Evolutionary conservation across 2,329 filamentous ascomycete species (phyloP).

Genomic region (Alternaria viburni): DNA sequence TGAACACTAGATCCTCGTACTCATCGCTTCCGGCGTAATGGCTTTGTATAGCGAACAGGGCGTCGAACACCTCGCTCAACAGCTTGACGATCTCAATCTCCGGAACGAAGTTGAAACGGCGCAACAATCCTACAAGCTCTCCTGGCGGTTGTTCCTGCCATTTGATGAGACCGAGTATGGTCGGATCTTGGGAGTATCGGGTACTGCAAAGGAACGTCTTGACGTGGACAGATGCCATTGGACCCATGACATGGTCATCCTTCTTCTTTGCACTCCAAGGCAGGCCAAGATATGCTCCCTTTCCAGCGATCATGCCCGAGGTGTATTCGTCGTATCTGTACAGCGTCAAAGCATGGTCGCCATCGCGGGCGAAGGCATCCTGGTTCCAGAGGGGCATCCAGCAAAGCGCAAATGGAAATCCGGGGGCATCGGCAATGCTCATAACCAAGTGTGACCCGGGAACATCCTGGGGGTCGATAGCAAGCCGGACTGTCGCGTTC

Average conservation of each 20-base stretch:
- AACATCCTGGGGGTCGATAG: constrained; percentile 80
- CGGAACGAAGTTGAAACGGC: constrained; percentile 87
- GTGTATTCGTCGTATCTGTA: constrained; percentile 95
- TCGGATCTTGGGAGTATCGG: constrained; percentile 88
- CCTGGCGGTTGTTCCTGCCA: constrained; percentile 80
- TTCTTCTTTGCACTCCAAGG: constrained; percentile 80
- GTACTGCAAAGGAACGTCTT: constrained; percentile 94
- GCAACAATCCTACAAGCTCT: constrained; percentile 75
- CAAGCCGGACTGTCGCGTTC: constrained; percentile 86
- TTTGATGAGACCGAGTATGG: constrained; percentile 79
- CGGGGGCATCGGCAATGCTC: constrained; percentile 84
- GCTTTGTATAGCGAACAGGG: constrained; percentile 88
- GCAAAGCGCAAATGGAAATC: constrained; percentile 86
- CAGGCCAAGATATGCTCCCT: constrained; percentile 84
- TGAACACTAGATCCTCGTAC: constrained; percentile 91
- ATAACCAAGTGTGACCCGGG: constrained; percentile 84
- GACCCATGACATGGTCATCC: constrained; percentile 75
- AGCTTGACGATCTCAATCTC: constrained; percentile 98
- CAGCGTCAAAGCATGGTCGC: constrained; percentile 77
- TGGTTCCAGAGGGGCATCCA: constrained; percentile 95
- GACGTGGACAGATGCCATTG: constrained; percentile 78
- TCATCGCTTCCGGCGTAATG: constrained; percentile 91
- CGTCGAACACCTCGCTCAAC: constrained; percentile 84
- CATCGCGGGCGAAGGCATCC: constrained; percentile 87
- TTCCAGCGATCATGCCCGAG: constrained; percentile 73